phyloP scores from a whole-genome alignment of 2,329 filamentous ascomycete species.

The Arthrobotrys iridis region DNA sequence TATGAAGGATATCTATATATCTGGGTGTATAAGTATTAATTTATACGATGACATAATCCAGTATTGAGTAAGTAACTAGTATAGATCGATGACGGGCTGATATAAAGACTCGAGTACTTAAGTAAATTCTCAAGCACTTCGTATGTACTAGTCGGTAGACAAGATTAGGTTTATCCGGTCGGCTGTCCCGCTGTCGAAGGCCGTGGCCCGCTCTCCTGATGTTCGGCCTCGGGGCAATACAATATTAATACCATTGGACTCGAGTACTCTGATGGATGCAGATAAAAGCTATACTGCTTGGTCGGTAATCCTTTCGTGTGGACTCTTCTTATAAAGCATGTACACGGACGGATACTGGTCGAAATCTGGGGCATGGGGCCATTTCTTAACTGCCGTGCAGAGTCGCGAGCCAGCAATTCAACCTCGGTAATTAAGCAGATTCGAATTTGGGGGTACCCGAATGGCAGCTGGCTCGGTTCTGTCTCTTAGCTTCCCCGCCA shows the following conservation, averaged over 20 bases:
- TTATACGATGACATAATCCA: too few species aligned
- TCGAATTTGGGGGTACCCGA: conserved; percentile 15
- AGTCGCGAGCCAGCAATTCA: conserved; percentile 20
- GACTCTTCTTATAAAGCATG: too few species aligned
- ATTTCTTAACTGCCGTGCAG: too few species aligned
- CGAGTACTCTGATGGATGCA: too few species aligned
- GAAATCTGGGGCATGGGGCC: conserved; percentile 22
- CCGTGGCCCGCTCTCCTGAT: conserved; percentile 6
- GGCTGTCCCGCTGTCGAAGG: not conserved
- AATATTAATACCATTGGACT: too few species aligned
- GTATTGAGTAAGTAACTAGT: too few species aligned
- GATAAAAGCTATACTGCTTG: not conserved
- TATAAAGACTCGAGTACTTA: too few species aligned
- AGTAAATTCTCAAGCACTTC: too few species aligned
- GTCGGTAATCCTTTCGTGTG: not conserved
- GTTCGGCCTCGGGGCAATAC: conserved; percentile 26
- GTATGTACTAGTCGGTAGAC: not conserved
- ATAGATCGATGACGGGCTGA: too few species aligned
- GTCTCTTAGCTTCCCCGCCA: not conserved
- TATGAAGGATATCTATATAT: too few species aligned
- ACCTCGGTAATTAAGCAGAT: conserved; percentile 40
- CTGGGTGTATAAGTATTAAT: too few species aligned
- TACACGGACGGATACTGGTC: not conserved
- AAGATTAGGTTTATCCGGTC: not conserved
- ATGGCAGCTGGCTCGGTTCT: conserved; percentile 26